These are phyloP conservation scores for Sporothrix variecibatus DNA, from an alignment of 2,329 filamentous ascomycete genomes.

Conservation along the genomic window DNA sequence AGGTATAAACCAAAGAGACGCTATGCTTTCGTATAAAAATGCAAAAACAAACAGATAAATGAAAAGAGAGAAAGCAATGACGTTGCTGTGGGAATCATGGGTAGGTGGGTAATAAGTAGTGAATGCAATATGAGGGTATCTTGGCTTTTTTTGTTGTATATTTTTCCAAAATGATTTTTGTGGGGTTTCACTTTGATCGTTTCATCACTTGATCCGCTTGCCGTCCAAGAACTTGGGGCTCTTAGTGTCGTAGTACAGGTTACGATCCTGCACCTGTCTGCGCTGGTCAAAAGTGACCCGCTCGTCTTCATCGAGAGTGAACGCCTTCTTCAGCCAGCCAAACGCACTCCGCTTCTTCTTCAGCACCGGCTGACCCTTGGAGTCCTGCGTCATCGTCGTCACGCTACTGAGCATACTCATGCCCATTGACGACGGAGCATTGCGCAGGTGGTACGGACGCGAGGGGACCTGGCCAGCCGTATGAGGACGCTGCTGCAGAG, in stretches of 20 bases:
- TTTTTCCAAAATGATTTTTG: conserved; percentile 14
- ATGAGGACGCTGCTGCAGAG: conserved; percentile 61
- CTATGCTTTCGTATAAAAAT: conserved; percentile 30
- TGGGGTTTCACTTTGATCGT: not conserved
- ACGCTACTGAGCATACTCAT: conserved; percentile 61
- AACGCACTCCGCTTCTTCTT: conserved; percentile 70
- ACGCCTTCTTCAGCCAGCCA: conserved; percentile 69
- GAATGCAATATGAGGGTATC: not conserved
- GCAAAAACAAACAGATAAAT: not conserved
- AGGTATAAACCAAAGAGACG: conserved; percentile 19
- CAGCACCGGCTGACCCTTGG: conserved; percentile 43
- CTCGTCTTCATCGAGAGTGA: conserved; percentile 65
- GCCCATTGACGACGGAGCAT: conserved; percentile 56
- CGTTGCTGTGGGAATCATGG: conserved; percentile 18
- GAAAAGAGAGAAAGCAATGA: not conserved
- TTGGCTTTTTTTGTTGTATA: not conserved
- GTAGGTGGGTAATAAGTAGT: not conserved
- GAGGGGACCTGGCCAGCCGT: conserved; percentile 48
- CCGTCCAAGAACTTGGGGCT: conserved; percentile 60
- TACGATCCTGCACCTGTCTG: conserved; percentile 47
- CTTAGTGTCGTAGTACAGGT: conserved; percentile 53
- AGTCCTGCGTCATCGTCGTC: conserved; percentile 49
- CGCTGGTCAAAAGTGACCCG: conserved; percentile 60
- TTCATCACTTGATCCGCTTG: conserved; percentile 44
- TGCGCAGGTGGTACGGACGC: conserved; percentile 45